A percentile compares a stretch with the other conserved stretches of the same genome.
These are phyloP conservation scores for Zygoascus hellenicus DNA, from an alignment of 1,139 yeast species.

Conservation along the genomic window DNA sequence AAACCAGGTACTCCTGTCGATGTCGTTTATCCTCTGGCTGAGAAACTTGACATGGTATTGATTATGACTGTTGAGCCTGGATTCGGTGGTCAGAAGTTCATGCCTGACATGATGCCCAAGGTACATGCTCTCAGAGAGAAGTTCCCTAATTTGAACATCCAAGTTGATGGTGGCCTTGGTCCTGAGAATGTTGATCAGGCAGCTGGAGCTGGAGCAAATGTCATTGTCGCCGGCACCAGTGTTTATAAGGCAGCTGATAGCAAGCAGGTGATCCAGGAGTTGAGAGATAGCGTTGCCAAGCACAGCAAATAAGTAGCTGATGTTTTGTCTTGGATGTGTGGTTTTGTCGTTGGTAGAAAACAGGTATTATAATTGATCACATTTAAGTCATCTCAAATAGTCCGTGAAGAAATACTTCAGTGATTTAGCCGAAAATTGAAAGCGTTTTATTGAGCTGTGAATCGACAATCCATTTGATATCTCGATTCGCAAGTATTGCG, in stretches of 20 bases:
- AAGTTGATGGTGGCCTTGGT: conserved; percentile 97
- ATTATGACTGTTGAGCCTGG: conserved; percentile 99
- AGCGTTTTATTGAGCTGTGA: too few relatives aligned
- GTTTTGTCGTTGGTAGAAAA: too few relatives aligned
- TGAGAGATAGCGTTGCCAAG: conserved; percentile 29
- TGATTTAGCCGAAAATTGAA: too few relatives aligned
- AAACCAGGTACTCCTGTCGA: conserved; percentile 93
- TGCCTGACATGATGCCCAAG: conserved; percentile 94
- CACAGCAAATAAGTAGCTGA: neutral
- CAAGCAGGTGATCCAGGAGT: conserved; percentile 56
- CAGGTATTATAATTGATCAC: too few relatives aligned
- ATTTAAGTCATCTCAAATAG: too few relatives aligned
- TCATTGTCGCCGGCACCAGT: conserved; percentile 95
- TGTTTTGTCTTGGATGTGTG: too few relatives aligned
- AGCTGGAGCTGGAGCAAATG: conserved; percentile 94
- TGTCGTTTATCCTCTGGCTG: conserved; percentile 69
- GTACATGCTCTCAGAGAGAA: conserved; percentile 67
- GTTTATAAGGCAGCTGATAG: conserved; percentile 84
- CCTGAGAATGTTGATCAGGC: conserved; percentile 77
- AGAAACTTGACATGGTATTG: conserved; percentile 81
- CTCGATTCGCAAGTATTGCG: too few relatives aligned
- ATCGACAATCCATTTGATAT: too few relatives aligned
- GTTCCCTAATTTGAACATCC: conserved; percentile 77
- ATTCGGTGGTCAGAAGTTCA: conserved; percentile 96
- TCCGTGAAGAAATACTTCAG: too few relatives aligned